Evolutionary conservation across 805 yeast genomes (phyloP), one percentile per base, ranked within the genome.

Genomic region (Saturnispora hagleri): DNA sequence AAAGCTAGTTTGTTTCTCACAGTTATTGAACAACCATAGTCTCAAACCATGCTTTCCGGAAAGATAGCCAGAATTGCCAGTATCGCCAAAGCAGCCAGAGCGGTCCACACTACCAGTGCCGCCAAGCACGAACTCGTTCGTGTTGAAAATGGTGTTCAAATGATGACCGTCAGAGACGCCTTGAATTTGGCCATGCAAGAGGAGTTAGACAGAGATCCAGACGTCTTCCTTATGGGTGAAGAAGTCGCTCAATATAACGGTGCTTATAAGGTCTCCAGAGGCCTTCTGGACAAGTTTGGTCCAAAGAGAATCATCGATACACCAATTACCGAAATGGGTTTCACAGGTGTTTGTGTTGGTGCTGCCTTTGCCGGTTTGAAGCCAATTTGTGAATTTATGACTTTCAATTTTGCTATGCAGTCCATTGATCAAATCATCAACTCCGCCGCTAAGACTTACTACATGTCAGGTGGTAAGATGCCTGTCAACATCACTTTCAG

Each of bases 171-270:
- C 53, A 86, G 99, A 77, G 99, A 93, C 63, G 99, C 99, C 46
- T 74, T 93, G 62, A 93, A 93, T 76, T 74, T 83, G 58, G 99
- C 97, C 31, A 77, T 93, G 71, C 96, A 96, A 53, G 99, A 93
- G 75, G 99, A 93, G 74, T 78, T 93, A 76, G 98, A 91, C 75
- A 80, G 91, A 61, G 97, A 93, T 69, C 93, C 89, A 60, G 84
- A 80, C 60, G 98, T 93, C 44, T 93, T 89, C 77, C 71, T 93
- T 62, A 86, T 93, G 80, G 99, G 99, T 72, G 99, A 93, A 76
- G 99, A 93, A 73, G 99, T 93, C 59, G 99, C 96, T 44, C 98
- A 91, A 72, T 93, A 93, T 75, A 90, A 93, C 69, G 99, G 99
- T 76, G 99, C 99, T 55, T 93, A 93, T 77, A 93, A 93, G 76